Conservation (phyloP, 2,329 filamentous ascomycete species). For the Talaromyces sp. region DNA sequence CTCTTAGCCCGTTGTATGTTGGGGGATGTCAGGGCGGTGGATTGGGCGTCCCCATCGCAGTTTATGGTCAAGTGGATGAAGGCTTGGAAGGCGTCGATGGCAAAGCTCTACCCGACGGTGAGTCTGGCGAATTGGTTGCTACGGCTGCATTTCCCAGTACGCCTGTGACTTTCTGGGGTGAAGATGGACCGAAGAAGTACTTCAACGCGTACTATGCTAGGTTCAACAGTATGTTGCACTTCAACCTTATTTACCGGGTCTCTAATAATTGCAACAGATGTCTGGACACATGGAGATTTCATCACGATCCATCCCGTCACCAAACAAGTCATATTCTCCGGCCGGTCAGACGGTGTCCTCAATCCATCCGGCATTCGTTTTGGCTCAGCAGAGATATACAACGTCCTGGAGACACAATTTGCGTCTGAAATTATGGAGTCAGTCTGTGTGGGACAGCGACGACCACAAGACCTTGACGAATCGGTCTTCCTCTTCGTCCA, state of each 20-base stretch:
- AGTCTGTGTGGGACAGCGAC: conserved; percentile 75
- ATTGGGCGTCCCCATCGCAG: conserved; percentile 54
- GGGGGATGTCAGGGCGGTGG: conserved; percentile 56
- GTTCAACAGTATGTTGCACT: conserved; percentile 45
- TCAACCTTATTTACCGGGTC: not conserved
- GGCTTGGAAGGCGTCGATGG: conserved; percentile 49
- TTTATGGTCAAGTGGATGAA: conserved; percentile 57
- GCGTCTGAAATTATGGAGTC: conserved; percentile 62
- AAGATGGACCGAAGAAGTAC: conserved; percentile 56
- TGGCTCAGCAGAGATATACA: conserved; percentile 76
- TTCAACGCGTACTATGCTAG: conserved; percentile 55
- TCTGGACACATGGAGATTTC: conserved; percentile 84
- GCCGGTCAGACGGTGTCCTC: conserved; percentile 65
- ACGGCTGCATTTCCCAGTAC: conserved; percentile 71
- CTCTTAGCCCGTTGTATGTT: conserved; percentile 62
- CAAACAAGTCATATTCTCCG: conserved; percentile 45
- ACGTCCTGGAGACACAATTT: conserved; percentile 61
- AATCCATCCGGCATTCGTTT: conserved; percentile 78
- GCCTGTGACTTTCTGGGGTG: conserved; percentile 62
- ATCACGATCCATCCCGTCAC: conserved; percentile 67
- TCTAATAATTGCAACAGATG: conserved; percentile 37
- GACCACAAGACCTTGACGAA: conserved; percentile 50
- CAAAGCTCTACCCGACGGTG: conserved; percentile 57
- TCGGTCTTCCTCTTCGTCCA: conserved; percentile 58
- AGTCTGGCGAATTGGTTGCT: conserved; percentile 71